Conservation (phyloP, 352 stramenopile genomes). For the Halophytophthora polymorphica region DNA sequence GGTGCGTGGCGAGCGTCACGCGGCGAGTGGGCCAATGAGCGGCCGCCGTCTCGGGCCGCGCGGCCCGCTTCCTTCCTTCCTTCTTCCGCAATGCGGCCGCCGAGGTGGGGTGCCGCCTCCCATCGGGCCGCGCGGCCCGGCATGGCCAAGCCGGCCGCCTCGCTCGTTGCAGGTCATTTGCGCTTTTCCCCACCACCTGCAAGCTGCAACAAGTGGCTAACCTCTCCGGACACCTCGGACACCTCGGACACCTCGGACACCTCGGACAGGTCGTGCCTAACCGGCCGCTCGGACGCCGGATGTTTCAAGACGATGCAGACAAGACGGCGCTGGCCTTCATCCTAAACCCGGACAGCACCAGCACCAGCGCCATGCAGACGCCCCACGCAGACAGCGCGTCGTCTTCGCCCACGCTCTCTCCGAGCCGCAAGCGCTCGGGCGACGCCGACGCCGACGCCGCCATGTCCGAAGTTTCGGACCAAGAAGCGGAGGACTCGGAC, state of each 20-base stretch:
- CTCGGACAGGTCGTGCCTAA: background rate
- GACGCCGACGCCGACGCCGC: conserved; percentile 28
- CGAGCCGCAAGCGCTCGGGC: conserved; percentile 35
- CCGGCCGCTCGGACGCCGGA: background rate
- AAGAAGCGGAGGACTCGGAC: conserved; percentile 30
- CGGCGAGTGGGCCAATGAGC: conserved; percentile 3
- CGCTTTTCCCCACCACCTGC: too few relatives aligned
- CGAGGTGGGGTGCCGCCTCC: too few relatives aligned
- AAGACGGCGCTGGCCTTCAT: conserved; percentile 72
- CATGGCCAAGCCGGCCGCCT: too few relatives aligned
- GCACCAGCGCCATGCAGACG: conserved; percentile 3
- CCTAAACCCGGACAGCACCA: conserved; percentile 45
- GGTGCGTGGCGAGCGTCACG: conserved; percentile 19
- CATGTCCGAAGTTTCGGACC: too few relatives aligned
- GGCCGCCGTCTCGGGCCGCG: background rate
- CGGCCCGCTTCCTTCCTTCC: too few relatives aligned
- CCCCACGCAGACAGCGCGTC: background rate
- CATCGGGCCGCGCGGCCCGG: too few relatives aligned
- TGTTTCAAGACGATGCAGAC: conserved; percentile 40
- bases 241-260: too few relatives aligned
- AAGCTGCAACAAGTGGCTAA: too few relatives aligned
- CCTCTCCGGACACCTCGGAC: too few relatives aligned
- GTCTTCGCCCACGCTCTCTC: conserved; percentile 42
- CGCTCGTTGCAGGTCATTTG: too few relatives aligned
- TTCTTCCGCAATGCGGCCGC: too few relatives aligned